Base-by-base conservation (phyloP, 2,329 filamentous ascomycete species). In the Hymenoscyphus linearis region DNA sequence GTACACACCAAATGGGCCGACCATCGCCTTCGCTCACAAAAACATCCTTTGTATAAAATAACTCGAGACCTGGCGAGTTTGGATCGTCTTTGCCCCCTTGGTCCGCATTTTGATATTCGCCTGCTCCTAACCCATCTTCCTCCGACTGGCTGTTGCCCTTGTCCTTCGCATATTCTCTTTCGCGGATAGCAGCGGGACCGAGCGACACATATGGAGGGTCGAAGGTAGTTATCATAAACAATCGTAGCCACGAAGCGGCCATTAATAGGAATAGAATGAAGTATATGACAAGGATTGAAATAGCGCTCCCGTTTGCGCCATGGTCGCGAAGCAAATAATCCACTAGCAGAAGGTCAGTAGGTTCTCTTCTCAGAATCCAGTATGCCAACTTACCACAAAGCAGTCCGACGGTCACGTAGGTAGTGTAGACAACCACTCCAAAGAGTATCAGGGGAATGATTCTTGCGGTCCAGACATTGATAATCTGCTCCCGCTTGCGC, bases 1-100 rank as follows among this genome's bases (percentile, higher is more conserved):
- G 83, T 3, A 86, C 87, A 76, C 93, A 99, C 86, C 91, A 98
- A 35, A 85, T 84, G 0, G 93, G 93, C n/a, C 87, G 80, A 0
- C 95, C 95, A 68, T 95, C 89, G 13, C 80, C 78, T 69, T 96
- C 88, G 75, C 91, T 97, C 2, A 91, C 82, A 72, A 96, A 98
- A 1, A 90, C 84, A 67, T 96, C 87, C 72, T 88, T 90, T 65
- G 82, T 87, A 71, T 95, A 96, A 72, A 96, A 96, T 3, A 79
- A 75, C 67, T 93, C 88, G 57, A 93, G 78, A 0, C 88, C 87
- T 12, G 85, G 83, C 57, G 84, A 84, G 65, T 90, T 84, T n/a
- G 82, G 80, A 35, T 73, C 69, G 54, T 67, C 59, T 56, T 65
- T 62, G 27, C 58, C 47, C 12, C 56, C 60, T 13, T 47, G 22